Evolutionary conservation across 768 basidiomycete species (phyloP), one percentile per base, ranked within the genome.

Genomic region (Cytidiella melzeri): DNA sequence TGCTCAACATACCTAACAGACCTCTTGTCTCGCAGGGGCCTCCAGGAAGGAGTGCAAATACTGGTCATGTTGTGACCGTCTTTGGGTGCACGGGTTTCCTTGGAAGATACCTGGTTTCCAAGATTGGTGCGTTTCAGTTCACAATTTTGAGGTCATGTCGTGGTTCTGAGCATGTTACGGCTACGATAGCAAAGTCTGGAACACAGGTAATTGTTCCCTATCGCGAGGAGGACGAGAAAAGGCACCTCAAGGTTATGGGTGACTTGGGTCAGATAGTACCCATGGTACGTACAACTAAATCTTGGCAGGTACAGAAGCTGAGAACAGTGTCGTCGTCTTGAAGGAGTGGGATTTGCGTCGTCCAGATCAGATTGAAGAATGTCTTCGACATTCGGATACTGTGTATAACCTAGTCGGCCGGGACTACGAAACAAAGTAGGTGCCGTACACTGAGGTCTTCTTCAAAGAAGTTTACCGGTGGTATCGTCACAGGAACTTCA

Each of bases 71-170:
- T 30, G 95, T 87, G 37, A 99, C 96, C 13, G 94, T 98, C 43
- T 98, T 99, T 74, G 96, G 96, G 20, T 88, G 85, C 64, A 96
- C 94, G 3, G 91, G 94, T 4, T 98, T 97, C 67, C 72, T 99
- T 51, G 96, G 95, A 40, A 75, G 93, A 63, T 98, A 98, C 68
- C 73, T 97, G 39, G 90, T 97, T 36, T 80, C 87, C 26, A 97
- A 97, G 73, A 80, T 99, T 11, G 93, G 92, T 92, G 61, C 57
- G 82, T 64, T 34, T 25, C 21, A 13, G 46, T 26, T 3, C 20
- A 18, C 3, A 19, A 21, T 3, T 20, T 3, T 45, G 5, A 19
- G 34, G 28, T 37, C 20, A 26, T 26, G 7, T 3, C 7, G 27
- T 20, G 18, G 43, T 53, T 48, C 18, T 39, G 23, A 10, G 27